Conservation (phyloP, 805 yeast genomes). For the Brettanomyces bruxellensis region DNA sequence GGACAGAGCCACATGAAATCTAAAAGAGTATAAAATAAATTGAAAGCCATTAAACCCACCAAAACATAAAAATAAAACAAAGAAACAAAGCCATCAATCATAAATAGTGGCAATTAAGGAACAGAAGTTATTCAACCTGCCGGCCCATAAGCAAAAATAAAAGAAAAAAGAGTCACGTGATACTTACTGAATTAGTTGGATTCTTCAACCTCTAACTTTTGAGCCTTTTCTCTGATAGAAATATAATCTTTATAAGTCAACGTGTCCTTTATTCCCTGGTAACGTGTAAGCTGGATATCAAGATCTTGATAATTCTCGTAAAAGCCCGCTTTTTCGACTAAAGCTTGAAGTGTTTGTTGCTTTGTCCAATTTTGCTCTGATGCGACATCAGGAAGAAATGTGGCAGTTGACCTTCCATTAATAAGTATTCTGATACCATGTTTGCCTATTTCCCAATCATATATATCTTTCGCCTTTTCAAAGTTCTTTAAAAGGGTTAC, state of each 20-base stretch:
- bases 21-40: too few relatives aligned
- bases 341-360: conserved; percentile 56
- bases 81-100: too few relatives aligned
- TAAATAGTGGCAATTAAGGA: too few relatives aligned
- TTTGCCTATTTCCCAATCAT: conserved; percentile 73
- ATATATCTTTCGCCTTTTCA: conserved; percentile 38
- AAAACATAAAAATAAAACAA: too few relatives aligned
- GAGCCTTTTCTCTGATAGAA: conserved; percentile 8
- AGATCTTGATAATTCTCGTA: conserved; percentile 21
- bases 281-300: conserved; percentile 40
- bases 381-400: conserved; percentile 88
- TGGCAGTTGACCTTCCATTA: conserved; percentile 44
- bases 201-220: not conserved
- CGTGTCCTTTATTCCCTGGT: conserved; percentile 42
- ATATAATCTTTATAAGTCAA: conserved; percentile 34
- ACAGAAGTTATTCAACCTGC: too few relatives aligned
- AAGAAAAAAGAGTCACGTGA: too few relatives aligned
- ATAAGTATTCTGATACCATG: conserved; percentile 72
- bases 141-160: too few relatives aligned
- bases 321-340: conserved; percentile 67
- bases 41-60: too few relatives aligned
- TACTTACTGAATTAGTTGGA: too few relatives aligned
- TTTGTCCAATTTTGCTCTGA: conserved; percentile 78
- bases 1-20: too few relatives aligned
- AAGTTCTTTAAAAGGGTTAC: conserved; percentile 62